Evolutionary conservation across 2,329 filamentous ascomycete species (phyloP).

Genomic region (Neurospora crassa): DNA sequence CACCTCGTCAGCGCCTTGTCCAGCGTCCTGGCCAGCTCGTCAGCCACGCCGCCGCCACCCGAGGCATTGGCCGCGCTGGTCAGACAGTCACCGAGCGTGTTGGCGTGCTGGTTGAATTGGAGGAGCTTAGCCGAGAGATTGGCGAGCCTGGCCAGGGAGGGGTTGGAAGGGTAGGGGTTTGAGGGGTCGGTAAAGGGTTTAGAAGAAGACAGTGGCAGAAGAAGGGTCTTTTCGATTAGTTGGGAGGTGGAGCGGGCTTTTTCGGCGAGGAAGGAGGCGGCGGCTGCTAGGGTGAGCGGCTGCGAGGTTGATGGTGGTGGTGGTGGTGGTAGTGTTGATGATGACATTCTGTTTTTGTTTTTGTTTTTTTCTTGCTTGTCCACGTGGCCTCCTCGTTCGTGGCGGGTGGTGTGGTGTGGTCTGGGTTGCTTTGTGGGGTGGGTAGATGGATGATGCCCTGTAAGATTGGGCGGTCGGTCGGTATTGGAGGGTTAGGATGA

Average conservation of each 20-base stretch:
- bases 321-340: background rate
- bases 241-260: background rate
- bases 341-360: background rate
- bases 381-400: background rate
- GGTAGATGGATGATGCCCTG: background rate
- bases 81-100: slow-evolving; percentile 5
- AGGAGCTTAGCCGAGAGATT: slow-evolving; percentile 5
- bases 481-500: no score
- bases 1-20: slow-evolving; percentile 1
- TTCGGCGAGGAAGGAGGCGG: background rate
- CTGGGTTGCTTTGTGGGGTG: background rate
- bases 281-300: background rate
- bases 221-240: background rate
- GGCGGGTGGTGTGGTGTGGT: background rate
- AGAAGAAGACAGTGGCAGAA: background rate
- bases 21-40: slow-evolving; percentile 1
- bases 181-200: background rate
- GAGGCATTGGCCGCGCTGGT: background rate
- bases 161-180: background rate
- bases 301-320: background rate
- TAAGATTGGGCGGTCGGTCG: background rate
- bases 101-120: slow-evolving; percentile 7
- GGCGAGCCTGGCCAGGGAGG: background rate
- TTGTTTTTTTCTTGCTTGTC: no score
- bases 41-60: background rate